Evolutionary conservation across 768 basidiomycete species (phyloP).

Genomic region (Tephrocybe sp.): DNA sequence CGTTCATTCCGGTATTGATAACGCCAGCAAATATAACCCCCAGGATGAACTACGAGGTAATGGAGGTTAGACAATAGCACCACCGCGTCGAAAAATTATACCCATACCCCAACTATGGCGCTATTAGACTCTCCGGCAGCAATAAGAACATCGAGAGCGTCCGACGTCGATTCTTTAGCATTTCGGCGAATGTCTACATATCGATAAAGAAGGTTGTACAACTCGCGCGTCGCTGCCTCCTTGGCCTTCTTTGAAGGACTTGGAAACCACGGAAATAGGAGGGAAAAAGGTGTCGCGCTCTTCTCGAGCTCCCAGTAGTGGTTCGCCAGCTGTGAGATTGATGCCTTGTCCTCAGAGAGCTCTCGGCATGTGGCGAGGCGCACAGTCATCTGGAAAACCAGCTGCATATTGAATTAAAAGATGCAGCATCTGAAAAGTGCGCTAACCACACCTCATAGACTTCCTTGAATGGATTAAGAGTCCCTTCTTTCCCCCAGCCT

Average conservation of each 20-base stretch:
- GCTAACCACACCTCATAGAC: slow-evolving; percentile 20
- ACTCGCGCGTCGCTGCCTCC: slow-evolving; percentile 14
- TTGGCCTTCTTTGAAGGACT: slow-evolving; percentile 11
- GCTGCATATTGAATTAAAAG: slow-evolving; percentile 9
- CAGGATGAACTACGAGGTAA: slow-evolving; percentile 25
- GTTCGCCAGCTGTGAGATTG: slow-evolving; percentile 17
- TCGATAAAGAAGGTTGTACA: slow-evolving; percentile 13
- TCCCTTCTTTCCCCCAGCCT: slow-evolving; percentile 21
- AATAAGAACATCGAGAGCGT: slow-evolving; percentile 23
- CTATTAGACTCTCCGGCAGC: slow-evolving; percentile 15
- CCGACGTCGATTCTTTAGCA: slow-evolving; percentile 8
- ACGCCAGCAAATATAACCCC: slow-evolving; percentile 34
- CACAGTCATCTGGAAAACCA: slow-evolving; percentile 28
- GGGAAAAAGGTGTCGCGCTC: slow-evolving; percentile 14
- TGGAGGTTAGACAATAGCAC: background rate
- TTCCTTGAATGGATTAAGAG: slow-evolving; percentile 23
- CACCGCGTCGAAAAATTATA: background rate
- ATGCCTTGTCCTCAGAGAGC: slow-evolving; percentile 19
- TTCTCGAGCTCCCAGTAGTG: slow-evolving; percentile 25
- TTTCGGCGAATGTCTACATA: slow-evolving; percentile 17
- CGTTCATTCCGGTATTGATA: slow-evolving; percentile 30
- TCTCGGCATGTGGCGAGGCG: slow-evolving; percentile 28
- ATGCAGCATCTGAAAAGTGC: background rate
- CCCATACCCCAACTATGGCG: slow-evolving; percentile 23
- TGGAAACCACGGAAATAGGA: slow-evolving; percentile 24